A percentile compares a stretch with the other conserved stretches of the same genome.
These are phyloP conservation scores for Moesziomyces sp. DNA, from an alignment of 1,284 basidiomycete genomes.

Conservation along the genomic window DNA sequence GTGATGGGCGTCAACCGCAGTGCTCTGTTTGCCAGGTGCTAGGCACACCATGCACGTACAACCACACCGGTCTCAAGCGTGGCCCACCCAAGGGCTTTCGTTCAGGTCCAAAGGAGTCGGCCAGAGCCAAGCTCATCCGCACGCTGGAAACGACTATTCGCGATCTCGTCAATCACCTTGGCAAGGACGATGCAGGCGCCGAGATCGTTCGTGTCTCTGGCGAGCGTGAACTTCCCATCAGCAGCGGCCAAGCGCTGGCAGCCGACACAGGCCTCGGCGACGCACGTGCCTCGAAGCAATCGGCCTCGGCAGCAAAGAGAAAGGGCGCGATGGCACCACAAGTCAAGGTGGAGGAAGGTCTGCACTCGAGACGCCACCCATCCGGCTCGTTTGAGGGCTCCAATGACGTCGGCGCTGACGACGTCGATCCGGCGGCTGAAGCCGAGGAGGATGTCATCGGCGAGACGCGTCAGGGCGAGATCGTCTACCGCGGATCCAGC, in stretches of 20 bases:
- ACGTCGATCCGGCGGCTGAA: slow-evolving; percentile 28
- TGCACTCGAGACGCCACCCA: slow-evolving; percentile 5
- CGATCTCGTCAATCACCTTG: slow-evolving; percentile 53
- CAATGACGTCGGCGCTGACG: slow-evolving; percentile 14
- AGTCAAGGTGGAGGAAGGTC: slow-evolving; percentile 35
- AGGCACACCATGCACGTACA: slow-evolving; percentile 58
- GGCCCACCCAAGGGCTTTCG: slow-evolving; percentile 63
- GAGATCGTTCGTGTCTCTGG: slow-evolving; percentile 51
- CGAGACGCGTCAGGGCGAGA: slow-evolving; percentile 48
- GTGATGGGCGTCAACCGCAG: slow-evolving; percentile 58
- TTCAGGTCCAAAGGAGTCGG: slow-evolving; percentile 55
- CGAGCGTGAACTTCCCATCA: slow-evolving; percentile 34
- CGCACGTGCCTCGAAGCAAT: not conserved
- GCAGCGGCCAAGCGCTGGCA: not conserved
- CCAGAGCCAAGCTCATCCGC: slow-evolving; percentile 51
- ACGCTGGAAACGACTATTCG: slow-evolving; percentile 59
- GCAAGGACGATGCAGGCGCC: slow-evolving; percentile 44
- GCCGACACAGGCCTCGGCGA: not conserved
- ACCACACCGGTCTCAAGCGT: slow-evolving; percentile 50
- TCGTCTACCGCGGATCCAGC: slow-evolving; percentile 58
- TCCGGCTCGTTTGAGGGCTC: slow-evolving; percentile 1
- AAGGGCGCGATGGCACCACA: not conserved
- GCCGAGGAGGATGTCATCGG: slow-evolving; percentile 47
- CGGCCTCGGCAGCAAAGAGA: not conserved
- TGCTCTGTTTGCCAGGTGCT: slow-evolving; percentile 60